Conservation (phyloP, 2,329 filamentous ascomycete species). For the Neonectria coccinea region DNA sequence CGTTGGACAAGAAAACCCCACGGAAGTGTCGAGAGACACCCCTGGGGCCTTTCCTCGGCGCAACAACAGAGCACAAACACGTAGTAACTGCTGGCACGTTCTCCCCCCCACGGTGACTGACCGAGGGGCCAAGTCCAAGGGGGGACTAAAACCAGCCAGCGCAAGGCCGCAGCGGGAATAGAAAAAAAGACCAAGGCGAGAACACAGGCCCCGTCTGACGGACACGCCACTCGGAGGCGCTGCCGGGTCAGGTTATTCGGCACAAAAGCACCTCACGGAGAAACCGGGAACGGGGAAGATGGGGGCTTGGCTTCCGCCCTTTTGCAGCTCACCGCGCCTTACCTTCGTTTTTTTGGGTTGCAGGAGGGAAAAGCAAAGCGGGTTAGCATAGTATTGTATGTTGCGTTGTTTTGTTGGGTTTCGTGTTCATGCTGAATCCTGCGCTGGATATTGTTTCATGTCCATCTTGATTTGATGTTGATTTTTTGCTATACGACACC, state of each 20-base stretch:
- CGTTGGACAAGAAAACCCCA: not conserved
- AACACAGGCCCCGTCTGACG: conserved; percentile 15
- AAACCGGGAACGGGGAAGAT: conserved; percentile 28
- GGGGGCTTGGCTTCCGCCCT: conserved; percentile 20
- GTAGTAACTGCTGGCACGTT: not conserved
- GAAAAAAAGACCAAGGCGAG: not conserved
- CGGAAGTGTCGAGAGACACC: not conserved
- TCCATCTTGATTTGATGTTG: not conserved
- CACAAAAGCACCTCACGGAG: conserved; percentile 42
- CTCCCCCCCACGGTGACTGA: conserved; percentile 12
- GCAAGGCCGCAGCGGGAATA: conserved; percentile 9
- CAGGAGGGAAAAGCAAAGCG: not conserved
- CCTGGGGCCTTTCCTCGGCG: conserved; percentile 15
- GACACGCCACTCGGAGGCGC: conserved; percentile 40
- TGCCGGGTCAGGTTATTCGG: conserved; percentile 39
- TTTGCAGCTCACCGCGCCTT: conserved; percentile 7
- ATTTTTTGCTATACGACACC: not conserved
- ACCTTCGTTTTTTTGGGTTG: not conserved
- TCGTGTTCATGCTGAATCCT: not conserved
- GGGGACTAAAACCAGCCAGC: conserved; percentile 5
- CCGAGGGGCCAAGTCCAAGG: conserved; percentile 4
- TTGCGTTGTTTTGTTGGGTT: not conserved
- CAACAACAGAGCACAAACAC: conserved; percentile 5
- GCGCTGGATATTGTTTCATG: not conserved
- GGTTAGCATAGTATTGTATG: not conserved